A percentile compares a stretch with the other conserved stretches of the same genome.
These are phyloP conservation scores for Pugionium cornutum DNA, from an alignment of 345 rosid genomes.

Conservation along the genomic window DNA sequence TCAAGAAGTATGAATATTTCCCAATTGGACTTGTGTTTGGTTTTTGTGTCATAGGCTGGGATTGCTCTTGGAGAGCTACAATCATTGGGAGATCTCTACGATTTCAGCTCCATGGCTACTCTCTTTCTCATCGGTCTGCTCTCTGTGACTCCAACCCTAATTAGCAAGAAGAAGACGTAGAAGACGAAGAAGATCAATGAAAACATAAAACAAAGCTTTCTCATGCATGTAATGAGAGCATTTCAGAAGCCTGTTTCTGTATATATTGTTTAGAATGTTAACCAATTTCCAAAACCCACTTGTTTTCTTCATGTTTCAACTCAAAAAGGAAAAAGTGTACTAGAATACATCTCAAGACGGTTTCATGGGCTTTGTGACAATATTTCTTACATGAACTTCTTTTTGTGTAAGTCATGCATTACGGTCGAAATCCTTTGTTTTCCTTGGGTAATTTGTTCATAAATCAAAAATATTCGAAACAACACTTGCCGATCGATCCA, in stretches of 20 bases:
- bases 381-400: too few species aligned
- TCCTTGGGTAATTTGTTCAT: too few species aligned
- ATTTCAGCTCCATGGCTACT: constrained; percentile 80
- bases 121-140: constrained; percentile 73
- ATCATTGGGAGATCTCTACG: constrained; percentile 79
- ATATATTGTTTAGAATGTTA: constrained; percentile 29
- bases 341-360: too few species aligned
- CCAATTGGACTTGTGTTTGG: neutral
- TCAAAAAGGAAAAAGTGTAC: neutral
- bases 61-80: constrained; percentile 83
- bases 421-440: too few species aligned
- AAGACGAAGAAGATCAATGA: constrained; percentile 30
- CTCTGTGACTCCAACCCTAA: constrained; percentile 73
- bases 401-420: too few species aligned
- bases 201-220: constrained; percentile 20
- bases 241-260: constrained; percentile 16
- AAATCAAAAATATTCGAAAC: too few species aligned
- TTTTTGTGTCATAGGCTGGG: constrained; percentile 65
- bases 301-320: constrained; percentile 10
- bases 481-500: too few species aligned
- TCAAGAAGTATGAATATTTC: neutral
- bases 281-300: constrained; percentile 8
- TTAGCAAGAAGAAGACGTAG: constrained; percentile 55
- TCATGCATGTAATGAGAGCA: neutral
- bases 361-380: too few species aligned